Evolutionary conservation across 148 eudicot genomes (phyloP).

Genomic region (Persicaria tinctoria): DNA sequence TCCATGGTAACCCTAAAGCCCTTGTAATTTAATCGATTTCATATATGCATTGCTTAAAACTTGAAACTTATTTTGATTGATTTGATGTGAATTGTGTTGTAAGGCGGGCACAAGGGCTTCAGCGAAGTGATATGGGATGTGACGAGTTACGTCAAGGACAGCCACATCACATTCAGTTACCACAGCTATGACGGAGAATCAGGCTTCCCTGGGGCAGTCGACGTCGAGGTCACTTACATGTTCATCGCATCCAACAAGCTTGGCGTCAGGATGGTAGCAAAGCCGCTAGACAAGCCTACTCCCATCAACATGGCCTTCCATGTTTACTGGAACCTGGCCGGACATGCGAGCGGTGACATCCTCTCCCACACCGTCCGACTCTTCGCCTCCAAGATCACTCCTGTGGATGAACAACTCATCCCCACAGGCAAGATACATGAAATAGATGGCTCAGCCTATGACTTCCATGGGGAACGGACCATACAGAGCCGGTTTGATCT

Average conservation of each 20-base stretch:
- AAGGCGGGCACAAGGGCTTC: constrained; percentile 55
- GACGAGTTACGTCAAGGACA: constrained; percentile 12
- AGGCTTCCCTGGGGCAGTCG: constrained; percentile 61
- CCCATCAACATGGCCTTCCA: constrained; percentile 76
- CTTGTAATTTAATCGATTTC: not conserved
- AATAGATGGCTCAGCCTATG: constrained; percentile 39
- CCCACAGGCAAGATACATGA: constrained; percentile 44
- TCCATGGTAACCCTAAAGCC: constrained; percentile 38
- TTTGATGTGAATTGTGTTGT: too few species aligned
- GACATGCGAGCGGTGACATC: constrained; percentile 54
- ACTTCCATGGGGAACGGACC: constrained; percentile 32
- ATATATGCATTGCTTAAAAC: too few species aligned
- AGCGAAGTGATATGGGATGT: constrained; percentile 26
- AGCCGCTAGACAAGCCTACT: constrained; percentile 46
- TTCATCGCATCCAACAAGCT: constrained; percentile 30
- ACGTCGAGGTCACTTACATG: constrained; percentile 51
- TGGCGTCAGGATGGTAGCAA: constrained; percentile 45
- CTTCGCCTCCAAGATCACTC: constrained; percentile 49
- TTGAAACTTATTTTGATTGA: not conserved
- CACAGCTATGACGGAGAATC: constrained; percentile 27
- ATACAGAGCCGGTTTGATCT: constrained; percentile 45
- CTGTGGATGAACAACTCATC: constrained; percentile 37
- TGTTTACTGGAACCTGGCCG: constrained; percentile 71
- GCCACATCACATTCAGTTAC: constrained; percentile 25
- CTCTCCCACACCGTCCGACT: constrained; percentile 44